phyloP scores from a whole-genome alignment of 1,139 yeast species.

The Fermentozyma sake region DNA sequence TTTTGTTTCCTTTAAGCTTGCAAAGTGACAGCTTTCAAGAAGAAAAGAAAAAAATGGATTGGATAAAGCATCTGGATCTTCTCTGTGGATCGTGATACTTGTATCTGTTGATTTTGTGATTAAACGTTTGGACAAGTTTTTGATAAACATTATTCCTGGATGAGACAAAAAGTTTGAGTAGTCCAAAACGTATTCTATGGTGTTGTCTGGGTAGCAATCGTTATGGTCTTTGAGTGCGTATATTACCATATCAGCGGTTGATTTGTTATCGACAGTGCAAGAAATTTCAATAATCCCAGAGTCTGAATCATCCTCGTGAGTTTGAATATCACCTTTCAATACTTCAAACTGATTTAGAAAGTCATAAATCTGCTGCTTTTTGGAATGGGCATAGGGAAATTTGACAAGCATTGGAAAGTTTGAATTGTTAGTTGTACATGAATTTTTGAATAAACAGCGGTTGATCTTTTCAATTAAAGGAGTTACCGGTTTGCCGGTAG shows the following conservation, averaged over 20 bases:
- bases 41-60: conserved; percentile 22
- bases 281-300: conserved; percentile 6
- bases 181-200: conserved; percentile 9
- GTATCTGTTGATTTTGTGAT: conserved; percentile 10
- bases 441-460: conserved; percentile 1
- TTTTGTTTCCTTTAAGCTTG: conserved; percentile 26
- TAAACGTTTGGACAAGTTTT: conserved; percentile 31
- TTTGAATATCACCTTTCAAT: too few relatives aligned
- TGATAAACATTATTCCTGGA: conserved; percentile 62
- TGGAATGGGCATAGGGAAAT: too few relatives aligned
- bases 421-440: too few relatives aligned
- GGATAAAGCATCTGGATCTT: conserved; percentile 6
- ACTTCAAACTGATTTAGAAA: too few relatives aligned
- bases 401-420: too few relatives aligned
- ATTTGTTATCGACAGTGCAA: conserved; percentile 7
- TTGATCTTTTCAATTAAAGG: conserved; percentile 1
- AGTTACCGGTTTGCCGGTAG: not conserved
- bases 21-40: conserved; percentile 20
- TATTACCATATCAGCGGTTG: conserved; percentile 7
- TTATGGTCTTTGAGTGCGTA: conserved; percentile 7
- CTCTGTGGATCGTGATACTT: conserved; percentile 5
- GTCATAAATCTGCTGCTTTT: too few relatives aligned
- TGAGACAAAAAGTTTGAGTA: conserved; percentile 49
- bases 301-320: too few relatives aligned
- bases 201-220: conserved; percentile 1